phyloP scores from a whole-genome alignment of 345 rosid species.

The Aquilaria yunnanensis region DNA sequence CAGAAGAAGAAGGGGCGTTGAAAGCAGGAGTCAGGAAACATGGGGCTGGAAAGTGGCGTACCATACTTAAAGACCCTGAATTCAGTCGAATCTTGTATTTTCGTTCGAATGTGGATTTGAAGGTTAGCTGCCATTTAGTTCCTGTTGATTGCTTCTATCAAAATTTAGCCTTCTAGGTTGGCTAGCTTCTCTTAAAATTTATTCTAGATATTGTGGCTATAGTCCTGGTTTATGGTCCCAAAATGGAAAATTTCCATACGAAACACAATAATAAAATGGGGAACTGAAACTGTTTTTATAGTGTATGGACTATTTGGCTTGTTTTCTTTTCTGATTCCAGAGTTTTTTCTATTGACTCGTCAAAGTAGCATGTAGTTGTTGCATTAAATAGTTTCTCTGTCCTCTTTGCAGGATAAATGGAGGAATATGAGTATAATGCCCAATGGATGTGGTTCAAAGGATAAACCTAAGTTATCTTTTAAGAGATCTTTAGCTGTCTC shows the following conservation, averaged over 20 bases:
- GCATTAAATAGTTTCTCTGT: no score
- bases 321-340: no score
- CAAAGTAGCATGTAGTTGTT: no score
- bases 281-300: no score
- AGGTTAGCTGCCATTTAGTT: slow-evolving; percentile 33
- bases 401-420: slow-evolving; percentile 76
- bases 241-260: no score
- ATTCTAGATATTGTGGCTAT: background rate
- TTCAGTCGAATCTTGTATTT: slow-evolving; percentile 75
- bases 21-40: slow-evolving; percentile 94
- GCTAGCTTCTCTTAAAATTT: background rate
- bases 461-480: slow-evolving; percentile 63
- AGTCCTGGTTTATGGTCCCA: background rate
- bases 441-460: slow-evolving; percentile 90
- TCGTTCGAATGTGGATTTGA: slow-evolving; percentile 97
- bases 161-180: no score
- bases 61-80: slow-evolving; percentile 95
- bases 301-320: no score
- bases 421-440: slow-evolving; percentile 97
- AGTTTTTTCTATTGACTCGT: no score
- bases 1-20: slow-evolving; percentile 92
- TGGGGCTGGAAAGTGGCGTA: slow-evolving; percentile 99
- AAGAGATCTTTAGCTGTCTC: slow-evolving; percentile 48
- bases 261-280: no score
- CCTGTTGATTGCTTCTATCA: no score